Percentiles rank a stretch among this genome's conserved stretches.
Evolutionary conservation across 768 basidiomycete genomes (phyloP).

Genomic region (Amanita rimosa): DNA sequence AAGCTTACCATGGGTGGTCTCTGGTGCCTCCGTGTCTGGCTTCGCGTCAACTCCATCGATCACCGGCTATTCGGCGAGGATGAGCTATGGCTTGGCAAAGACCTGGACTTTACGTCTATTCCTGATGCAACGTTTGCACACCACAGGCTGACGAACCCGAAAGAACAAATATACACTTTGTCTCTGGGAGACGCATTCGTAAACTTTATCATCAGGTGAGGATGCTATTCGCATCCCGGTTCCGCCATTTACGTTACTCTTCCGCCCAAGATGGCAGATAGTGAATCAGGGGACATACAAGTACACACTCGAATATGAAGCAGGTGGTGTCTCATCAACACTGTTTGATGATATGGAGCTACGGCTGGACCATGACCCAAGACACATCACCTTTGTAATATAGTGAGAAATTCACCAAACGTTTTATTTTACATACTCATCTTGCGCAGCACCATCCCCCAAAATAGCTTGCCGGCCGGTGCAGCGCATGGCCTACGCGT

Average conservation of each 20-base stretch:
- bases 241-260: not conserved
- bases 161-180: conserved; percentile 42
- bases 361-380: conserved; percentile 42
- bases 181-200: conserved; percentile 46
- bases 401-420: conserved; percentile 30
- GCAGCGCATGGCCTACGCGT: conserved; percentile 54
- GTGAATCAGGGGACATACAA: conserved; percentile 33
- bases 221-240: not conserved
- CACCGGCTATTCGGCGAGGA: conserved; percentile 56
- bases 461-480: conserved; percentile 39
- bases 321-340: conserved; percentile 43
- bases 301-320: conserved; percentile 55
- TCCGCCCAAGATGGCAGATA: conserved; percentile 33
- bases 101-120: conserved; percentile 52
- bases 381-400: conserved; percentile 42
- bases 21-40: conserved; percentile 53
- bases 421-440: not conserved
- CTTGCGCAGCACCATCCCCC: conserved; percentile 36
- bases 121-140: conserved; percentile 45
- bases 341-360: conserved; percentile 45
- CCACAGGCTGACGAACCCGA: conserved; percentile 28
- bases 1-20: conserved; percentile 42
- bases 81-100: conserved; percentile 55
- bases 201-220: conserved; percentile 43
- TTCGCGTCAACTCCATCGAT: conserved; percentile 43